phyloP scores from a whole-genome alignment of 2,329 filamentous ascomycete genomes.

The Cryphonectria radicalis region DNA sequence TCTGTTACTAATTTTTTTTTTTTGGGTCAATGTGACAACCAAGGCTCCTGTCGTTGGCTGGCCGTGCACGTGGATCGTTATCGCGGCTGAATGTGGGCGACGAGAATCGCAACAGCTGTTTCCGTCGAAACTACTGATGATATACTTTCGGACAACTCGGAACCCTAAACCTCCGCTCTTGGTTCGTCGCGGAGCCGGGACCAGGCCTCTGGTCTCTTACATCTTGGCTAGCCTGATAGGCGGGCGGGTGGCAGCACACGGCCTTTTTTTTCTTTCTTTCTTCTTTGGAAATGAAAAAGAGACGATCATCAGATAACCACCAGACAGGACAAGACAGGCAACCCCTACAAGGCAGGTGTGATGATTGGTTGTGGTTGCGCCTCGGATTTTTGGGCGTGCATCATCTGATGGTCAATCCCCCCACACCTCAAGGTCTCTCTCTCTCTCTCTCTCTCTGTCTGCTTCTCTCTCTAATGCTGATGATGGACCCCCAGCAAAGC shows the following conservation, averaged over 20 bases:
- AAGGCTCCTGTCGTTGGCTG: not conserved
- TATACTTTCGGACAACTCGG: slow-evolving; percentile 6
- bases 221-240: not conserved
- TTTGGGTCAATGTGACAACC: not conserved
- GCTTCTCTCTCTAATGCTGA: not conserved
- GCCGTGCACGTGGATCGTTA: not conserved
- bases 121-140: not conserved
- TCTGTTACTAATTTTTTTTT: not conserved
- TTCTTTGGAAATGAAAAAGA: not conserved
- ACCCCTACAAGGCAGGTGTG: slow-evolving; percentile 14
- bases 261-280: not conserved
- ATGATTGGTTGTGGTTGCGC: slow-evolving; percentile 12
- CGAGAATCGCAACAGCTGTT: not conserved
- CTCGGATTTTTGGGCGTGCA: slow-evolving; percentile 13
- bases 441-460: not conserved
- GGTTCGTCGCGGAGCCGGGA: slow-evolving; percentile 17
- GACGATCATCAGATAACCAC: slow-evolving; percentile 18
- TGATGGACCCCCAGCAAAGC: not conserved
- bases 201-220: not conserved
- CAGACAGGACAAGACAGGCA: not conserved
- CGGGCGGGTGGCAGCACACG: not conserved
- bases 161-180: slow-evolving; percentile 14
- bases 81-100: not conserved
- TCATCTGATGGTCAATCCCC: slow-evolving; percentile 19
- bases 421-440: not conserved